Percentiles rank a stretch among this genome's conserved stretches.
Evolutionary conservation across 108 stramenopile species (phyloP).

Genomic region (Nitzschia palea): DNA sequence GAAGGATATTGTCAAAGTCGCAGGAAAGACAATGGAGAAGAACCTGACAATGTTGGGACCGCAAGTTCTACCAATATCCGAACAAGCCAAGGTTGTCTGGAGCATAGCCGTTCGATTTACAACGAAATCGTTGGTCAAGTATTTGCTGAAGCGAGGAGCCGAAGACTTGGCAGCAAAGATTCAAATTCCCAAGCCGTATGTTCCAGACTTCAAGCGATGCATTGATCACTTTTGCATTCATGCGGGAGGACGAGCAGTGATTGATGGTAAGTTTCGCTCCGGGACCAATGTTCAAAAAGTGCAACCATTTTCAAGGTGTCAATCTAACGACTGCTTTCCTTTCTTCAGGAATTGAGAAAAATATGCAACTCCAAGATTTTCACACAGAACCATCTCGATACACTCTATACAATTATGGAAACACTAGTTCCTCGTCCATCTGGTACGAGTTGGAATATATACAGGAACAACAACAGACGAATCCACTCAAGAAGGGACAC

Average conservation of each 20-base stretch:
- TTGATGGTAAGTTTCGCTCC: slow-evolving; percentile 76
- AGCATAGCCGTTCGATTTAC: slow-evolving; percentile 53
- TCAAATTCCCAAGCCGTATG: slow-evolving; percentile 75
- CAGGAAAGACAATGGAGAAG: slow-evolving; percentile 96
- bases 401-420: slow-evolving; percentile 93
- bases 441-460: slow-evolving; percentile 99
- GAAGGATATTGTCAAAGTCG: slow-evolving; percentile 98
- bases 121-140: slow-evolving; percentile 50
- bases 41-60: slow-evolving; percentile 96
- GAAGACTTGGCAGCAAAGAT: slow-evolving; percentile 60
- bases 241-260: slow-evolving; percentile 95
- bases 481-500: slow-evolving; percentile 88
- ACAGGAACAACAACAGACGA: slow-evolving; percentile 84
- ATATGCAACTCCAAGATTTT: slow-evolving; percentile 86
- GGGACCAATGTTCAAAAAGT: neutral
- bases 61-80: slow-evolving; percentile 88
- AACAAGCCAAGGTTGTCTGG: slow-evolving; percentile 87
- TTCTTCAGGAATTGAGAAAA: slow-evolving; percentile 93
- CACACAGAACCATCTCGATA: slow-evolving; percentile 95
- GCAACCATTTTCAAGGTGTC: neutral
- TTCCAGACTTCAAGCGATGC: slow-evolving; percentile 96
- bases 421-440: slow-evolving; percentile 95
- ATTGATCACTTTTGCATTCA: slow-evolving; percentile 99
- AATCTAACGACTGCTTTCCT: neutral
- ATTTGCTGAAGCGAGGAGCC: slow-evolving; percentile 32